Evolutionary conservation across 2,329 filamentous ascomycete species (phyloP).

Genomic region (Dactylellina cionopaga): DNA sequence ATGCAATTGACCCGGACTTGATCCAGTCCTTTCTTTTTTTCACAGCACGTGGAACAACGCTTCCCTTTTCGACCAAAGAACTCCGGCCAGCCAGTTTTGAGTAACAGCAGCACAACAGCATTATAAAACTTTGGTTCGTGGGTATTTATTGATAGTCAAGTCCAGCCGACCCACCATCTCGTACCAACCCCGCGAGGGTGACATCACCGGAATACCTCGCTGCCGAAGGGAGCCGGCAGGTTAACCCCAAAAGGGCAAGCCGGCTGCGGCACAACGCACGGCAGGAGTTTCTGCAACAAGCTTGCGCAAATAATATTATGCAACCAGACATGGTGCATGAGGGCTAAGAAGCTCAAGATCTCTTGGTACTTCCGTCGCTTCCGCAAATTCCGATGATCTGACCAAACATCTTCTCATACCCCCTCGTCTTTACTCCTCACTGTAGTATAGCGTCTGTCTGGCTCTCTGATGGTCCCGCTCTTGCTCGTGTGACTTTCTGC

Average conservation of each 20-base stretch:
- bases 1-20: no score
- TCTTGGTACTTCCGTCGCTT: constrained; percentile 45
- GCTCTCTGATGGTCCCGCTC: constrained; percentile 27
- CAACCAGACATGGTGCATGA: no score
- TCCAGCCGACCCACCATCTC: no score
- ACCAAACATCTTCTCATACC: constrained; percentile 19
- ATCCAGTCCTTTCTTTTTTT: no score
- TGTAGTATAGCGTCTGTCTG: constrained; percentile 8
- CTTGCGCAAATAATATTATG: constrained; percentile 9
- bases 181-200: neutral
- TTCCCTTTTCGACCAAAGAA: no score
- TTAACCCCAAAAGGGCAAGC: constrained; percentile 21
- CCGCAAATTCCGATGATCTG: constrained; percentile 44
- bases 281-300: neutral
- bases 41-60: no score
- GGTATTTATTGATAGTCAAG: no score
- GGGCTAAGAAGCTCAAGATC: constrained; percentile 42
- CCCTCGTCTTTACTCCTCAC: constrained; percentile 37
- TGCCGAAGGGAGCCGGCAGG: constrained; percentile 30
- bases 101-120: no score
- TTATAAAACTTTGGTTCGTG: no score
- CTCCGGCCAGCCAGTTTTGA: no score
- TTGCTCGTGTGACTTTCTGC: constrained; percentile 51
- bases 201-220: constrained; percentile 2
- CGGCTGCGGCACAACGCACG: constrained; percentile 1